Percentiles rank a stretch among this genome's conserved stretches.
These are phyloP conservation scores for Malus orientalis DNA, from an alignment of 306 rosid genomes.

Conservation along the genomic window DNA sequence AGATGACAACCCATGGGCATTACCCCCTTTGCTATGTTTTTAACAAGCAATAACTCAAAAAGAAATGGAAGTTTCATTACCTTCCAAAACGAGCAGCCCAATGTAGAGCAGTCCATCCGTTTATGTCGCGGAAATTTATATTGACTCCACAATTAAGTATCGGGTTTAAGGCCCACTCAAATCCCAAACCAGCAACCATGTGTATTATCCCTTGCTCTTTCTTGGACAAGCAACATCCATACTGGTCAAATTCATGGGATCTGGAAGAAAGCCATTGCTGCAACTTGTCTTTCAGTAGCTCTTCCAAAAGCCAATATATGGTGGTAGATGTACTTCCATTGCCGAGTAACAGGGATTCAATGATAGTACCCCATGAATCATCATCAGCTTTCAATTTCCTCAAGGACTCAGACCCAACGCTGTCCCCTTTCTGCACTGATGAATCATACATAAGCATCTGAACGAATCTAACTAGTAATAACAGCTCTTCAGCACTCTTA, in stretches of 20 bases:
- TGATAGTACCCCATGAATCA: slow-evolving; percentile 58
- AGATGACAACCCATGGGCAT: not conserved
- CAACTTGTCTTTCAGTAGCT: slow-evolving; percentile 77
- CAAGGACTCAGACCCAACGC: slow-evolving; percentile 28
- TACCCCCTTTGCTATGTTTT: not conserved
- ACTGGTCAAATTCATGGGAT: slow-evolving; percentile 35
- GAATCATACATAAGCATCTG: slow-evolving; percentile 66
- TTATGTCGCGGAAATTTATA: slow-evolving; percentile 92
- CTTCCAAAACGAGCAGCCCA: slow-evolving; percentile 98
- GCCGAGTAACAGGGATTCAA: slow-evolving; percentile 60
- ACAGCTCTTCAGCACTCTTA: slow-evolving; percentile 63
- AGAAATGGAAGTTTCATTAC: slow-evolving; percentile 29
- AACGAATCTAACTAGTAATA: slow-evolving; percentile 73
- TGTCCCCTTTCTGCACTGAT: slow-evolving; percentile 19
- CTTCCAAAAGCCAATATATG: slow-evolving; percentile 72
- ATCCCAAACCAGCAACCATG: slow-evolving; percentile 87
- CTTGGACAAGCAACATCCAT: slow-evolving; percentile 67
- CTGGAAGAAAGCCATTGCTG: slow-evolving; percentile 62
- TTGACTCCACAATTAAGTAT: slow-evolving; percentile 65
- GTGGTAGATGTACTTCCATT: slow-evolving; percentile 61
- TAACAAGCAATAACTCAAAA: not conserved
- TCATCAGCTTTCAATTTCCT: slow-evolving; percentile 39
- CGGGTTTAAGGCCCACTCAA: slow-evolving; percentile 82
- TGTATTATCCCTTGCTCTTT: slow-evolving; percentile 91
- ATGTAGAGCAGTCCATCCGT: slow-evolving; percentile 89